phyloP scores from a whole-genome alignment of 2,329 filamentous ascomycete genomes.

The Calycina herbarum region DNA sequence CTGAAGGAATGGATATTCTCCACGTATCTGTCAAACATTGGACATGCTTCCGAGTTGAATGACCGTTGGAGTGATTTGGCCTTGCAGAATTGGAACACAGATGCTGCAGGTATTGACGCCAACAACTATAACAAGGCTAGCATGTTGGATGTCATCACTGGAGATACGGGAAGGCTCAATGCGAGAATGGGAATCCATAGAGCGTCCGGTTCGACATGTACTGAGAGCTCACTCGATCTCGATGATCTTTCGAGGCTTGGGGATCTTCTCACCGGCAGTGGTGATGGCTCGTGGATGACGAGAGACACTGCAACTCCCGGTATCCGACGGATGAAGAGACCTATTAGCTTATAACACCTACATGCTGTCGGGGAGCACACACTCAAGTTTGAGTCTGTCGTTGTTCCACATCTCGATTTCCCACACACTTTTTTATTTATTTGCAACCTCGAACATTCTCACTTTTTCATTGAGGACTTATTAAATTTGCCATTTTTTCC shows the following conservation, averaged over 20 bases:
- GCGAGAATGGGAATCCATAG: conserved; percentile 16
- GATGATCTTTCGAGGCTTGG: conserved; percentile 13
- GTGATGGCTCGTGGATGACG: conserved; percentile 4
- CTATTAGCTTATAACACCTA: background rate
- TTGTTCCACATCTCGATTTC: too few species aligned
- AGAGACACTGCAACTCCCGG: background rate
- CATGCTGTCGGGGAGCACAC: background rate
- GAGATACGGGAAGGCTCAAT: conserved; percentile 16
- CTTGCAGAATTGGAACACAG: conserved; percentile 23
- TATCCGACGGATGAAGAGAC: background rate
- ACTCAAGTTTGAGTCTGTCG: too few species aligned
- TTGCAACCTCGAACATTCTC: too few species aligned
- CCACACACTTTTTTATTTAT: too few species aligned
- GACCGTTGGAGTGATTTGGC: conserved; percentile 25
- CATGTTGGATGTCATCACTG: conserved; percentile 24
- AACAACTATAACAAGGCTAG: conserved; percentile 19
- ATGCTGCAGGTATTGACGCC: conserved; percentile 21
- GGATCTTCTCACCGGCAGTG: conserved; percentile 5
- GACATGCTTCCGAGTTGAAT: conserved; percentile 12
- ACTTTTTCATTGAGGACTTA: too few species aligned
- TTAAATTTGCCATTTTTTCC: too few species aligned
- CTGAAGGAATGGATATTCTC: conserved; percentile 22
- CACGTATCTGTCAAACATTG: conserved; percentile 14
- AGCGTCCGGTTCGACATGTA: conserved; percentile 8
- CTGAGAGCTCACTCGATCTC: conserved; percentile 14